Evolutionary conservation across 140 eudicot species (phyloP).

Genomic region (Stevia rebaudiana): DNA sequence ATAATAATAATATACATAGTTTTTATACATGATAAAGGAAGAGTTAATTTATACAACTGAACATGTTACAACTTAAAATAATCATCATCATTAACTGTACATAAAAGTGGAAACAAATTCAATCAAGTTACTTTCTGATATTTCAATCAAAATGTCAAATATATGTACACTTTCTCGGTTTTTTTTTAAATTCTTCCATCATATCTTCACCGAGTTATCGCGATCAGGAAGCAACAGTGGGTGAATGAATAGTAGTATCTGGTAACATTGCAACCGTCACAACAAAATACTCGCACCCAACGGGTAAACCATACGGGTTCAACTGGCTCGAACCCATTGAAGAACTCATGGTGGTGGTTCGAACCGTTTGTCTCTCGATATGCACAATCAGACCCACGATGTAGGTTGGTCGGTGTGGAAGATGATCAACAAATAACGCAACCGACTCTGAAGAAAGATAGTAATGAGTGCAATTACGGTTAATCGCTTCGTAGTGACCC

Average conservation of each 20-base stretch:
- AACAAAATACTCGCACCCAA: slow-evolving; percentile 85
- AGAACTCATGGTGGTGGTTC: not conserved
- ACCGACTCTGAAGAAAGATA: slow-evolving; percentile 73
- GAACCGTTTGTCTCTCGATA: slow-evolving; percentile 47
- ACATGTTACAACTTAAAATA: not conserved
- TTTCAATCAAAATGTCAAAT: slow-evolving; percentile 20
- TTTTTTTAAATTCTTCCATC: slow-evolving; percentile 34
- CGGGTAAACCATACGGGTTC: slow-evolving; percentile 65
- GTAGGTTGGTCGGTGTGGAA: slow-evolving; percentile 44
- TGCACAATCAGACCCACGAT: slow-evolving; percentile 86
- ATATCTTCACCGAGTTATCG: slow-evolving; percentile 24
- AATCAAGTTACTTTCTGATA: slow-evolving; percentile 18
- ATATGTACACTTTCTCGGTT: slow-evolving; percentile 29
- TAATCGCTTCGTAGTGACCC: slow-evolving; percentile 68
- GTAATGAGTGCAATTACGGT: slow-evolving; percentile 57
- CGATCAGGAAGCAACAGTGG: slow-evolving; percentile 38
- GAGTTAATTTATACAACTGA: slow-evolving; percentile 29
- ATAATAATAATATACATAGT: slow-evolving; percentile 20
- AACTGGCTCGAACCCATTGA: not conserved
- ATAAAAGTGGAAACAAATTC: slow-evolving; percentile 19
- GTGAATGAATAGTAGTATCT: slow-evolving; percentile 44
- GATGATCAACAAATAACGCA: slow-evolving; percentile 58
- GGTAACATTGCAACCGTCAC: slow-evolving; percentile 93
- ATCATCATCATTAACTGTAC: slow-evolving; percentile 34
- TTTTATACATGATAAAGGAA: slow-evolving; percentile 22